Base-by-base conservation (phyloP, 148 eudicot species). In the Gaultheria prostrata region DNA sequence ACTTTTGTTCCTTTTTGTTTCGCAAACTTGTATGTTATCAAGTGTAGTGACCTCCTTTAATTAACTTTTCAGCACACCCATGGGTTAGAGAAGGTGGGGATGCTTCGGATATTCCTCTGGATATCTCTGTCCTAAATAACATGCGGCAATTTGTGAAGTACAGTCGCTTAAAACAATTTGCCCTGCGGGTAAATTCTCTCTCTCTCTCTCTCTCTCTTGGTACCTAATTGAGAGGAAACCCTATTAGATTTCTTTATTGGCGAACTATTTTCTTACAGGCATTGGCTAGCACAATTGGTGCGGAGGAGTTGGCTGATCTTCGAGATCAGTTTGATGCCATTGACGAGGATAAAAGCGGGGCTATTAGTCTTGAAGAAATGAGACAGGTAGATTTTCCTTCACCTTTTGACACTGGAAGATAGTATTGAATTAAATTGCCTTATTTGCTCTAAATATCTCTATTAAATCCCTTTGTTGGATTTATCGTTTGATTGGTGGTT, bases 61-160 rank as follows among this genome's bases (percentile, higher is more conserved):
- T 6, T 33, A 39, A 50, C 70, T 50, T 82, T 74, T 82, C 95
- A 96, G 99, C 98, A 84, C 98, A 96, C 82, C 94, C 94, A 84
- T 96, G 99, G 99, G 99, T 96, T 82, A 87, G 99, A 87, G 99
- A 96, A 90, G 99, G 98, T 51, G 99, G 99, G 81, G 85, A 88
- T 85, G 99, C 99, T 70, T 92, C 89, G 3, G 99, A 94, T 83
- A 96, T 96, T 85, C 98, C 99, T 80, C 81, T 96, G 18, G 99
- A 96, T 84, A 96, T 96, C 79, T 96, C 94, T 59, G 99, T 96
- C 83, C 87, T 96, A 63, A 83, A 82, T 82, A 94, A 96, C 87
- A 92, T 96, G 94, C 92, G 99, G 53, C 94, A 94, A 79, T 96
- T 96, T 85, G 98, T 96, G 61, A 96, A 91, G 87, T 96, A 92